A percentile compares a stretch with the other conserved stretches of the same genome.
Conservation (phyloP, 768 basidiomycete genomes). For the Pholiota conissans region DNA sequence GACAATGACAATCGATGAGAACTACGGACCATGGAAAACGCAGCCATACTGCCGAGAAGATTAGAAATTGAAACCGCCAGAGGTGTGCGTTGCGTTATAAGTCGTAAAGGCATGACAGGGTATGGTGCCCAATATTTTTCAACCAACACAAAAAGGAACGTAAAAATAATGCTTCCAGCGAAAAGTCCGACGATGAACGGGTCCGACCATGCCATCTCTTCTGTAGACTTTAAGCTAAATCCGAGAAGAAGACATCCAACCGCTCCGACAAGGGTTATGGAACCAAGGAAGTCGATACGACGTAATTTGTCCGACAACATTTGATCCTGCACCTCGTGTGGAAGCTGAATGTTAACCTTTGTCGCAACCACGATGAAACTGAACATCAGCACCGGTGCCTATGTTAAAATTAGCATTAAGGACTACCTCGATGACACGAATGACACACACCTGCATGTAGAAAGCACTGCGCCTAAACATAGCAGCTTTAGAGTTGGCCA, state of each 20-base stretch:
- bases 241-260: conserved; percentile 74
- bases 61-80: conserved; percentile 80
- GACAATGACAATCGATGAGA: conserved; percentile 1
- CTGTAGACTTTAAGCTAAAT: conserved; percentile 76
- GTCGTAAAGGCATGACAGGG: conserved; percentile 87
- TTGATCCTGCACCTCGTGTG: conserved; percentile 64
- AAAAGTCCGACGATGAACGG: conserved; percentile 73
- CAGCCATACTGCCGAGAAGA: conserved; percentile 72
- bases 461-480: conserved; percentile 77
- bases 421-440: conserved; percentile 14
- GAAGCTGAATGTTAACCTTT: conserved; percentile 78
- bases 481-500: conserved; percentile 12
- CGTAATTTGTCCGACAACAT: conserved; percentile 60
- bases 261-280: conserved; percentile 71
- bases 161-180: conserved; percentile 51
- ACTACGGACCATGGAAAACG: conserved; percentile 72
- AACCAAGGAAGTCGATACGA: conserved; percentile 85
- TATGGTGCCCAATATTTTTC: conserved; percentile 78
- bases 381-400: conserved; percentile 78
- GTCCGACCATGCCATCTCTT: conserved; percentile 75
- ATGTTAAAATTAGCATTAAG: conserved; percentile 14
- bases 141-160: conserved; percentile 66
- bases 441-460: conserved; percentile 71
- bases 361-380: conserved; percentile 69
- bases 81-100: conserved; percentile 78